Conservation (phyloP, 139 green algal genomes). For the Chlorella vulgaris region DNA sequence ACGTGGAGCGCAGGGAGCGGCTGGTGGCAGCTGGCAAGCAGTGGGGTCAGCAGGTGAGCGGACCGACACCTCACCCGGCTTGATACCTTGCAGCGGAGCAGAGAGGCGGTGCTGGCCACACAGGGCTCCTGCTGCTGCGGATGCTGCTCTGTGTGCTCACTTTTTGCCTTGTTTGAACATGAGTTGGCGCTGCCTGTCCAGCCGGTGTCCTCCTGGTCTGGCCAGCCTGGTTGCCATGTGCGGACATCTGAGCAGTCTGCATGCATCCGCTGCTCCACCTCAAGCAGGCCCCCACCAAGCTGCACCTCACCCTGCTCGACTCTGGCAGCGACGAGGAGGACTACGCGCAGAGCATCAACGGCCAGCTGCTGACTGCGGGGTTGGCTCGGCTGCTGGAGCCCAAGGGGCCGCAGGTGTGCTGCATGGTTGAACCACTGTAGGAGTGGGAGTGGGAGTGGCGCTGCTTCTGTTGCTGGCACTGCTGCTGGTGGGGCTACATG, state of each 20-base stretch:
- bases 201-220: too few species aligned
- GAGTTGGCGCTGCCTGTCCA: too few species aligned
- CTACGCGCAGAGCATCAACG: constrained; percentile 26
- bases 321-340: constrained; percentile 14
- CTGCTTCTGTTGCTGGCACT: too few species aligned
- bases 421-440: background rate
- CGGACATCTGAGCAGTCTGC: too few species aligned
- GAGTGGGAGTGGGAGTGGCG: background rate
- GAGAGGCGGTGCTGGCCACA: too few species aligned
- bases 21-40: constrained; percentile 50
- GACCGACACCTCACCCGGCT: too few species aligned
- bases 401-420: constrained; percentile 23
- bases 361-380: constrained; percentile 56
- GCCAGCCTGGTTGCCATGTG: too few species aligned
- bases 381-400: constrained; percentile 45
- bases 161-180: too few species aligned
- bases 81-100: too few species aligned
- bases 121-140: constrained; percentile 50
- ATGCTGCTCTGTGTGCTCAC: too few species aligned
- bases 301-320: constrained; percentile 43
- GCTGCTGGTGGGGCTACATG: too few species aligned
- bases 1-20: constrained; percentile 52
- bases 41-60: constrained; percentile 50
- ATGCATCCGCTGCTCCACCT: background rate
- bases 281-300: constrained; percentile 48